These are phyloP conservation scores for Pyrus bretschneideri DNA, from an alignment of 306 rosid genomes.

Conservation along the genomic window DNA sequence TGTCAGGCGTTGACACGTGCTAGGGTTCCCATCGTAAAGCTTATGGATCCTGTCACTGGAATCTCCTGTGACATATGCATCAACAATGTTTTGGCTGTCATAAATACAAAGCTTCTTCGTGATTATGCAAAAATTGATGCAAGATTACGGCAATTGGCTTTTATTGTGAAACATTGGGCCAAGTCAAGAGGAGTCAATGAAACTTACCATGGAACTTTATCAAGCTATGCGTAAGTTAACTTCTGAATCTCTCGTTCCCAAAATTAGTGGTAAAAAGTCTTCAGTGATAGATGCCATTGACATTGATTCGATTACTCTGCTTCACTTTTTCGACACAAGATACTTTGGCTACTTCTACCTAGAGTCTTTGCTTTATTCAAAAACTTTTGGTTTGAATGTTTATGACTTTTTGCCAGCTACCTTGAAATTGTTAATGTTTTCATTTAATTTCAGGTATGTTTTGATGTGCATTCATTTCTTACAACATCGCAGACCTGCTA, in stretches of 20 bases:
- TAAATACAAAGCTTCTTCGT: constrained; percentile 83
- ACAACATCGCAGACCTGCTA: constrained; percentile 76
- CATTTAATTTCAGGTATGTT: constrained; percentile 72
- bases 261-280: background rate
- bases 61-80: constrained; percentile 94
- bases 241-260: background rate
- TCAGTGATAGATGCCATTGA: background rate
- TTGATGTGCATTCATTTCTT: constrained; percentile 94
- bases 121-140: constrained; percentile 73
- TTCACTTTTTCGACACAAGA: background rate
- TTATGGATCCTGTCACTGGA: constrained; percentile 85
- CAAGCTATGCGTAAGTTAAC: constrained; percentile 94
- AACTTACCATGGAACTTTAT: constrained; percentile 94
- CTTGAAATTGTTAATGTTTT: constrained; percentile 10
- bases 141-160: constrained; percentile 76
- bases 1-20: constrained; percentile 94
- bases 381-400: background rate
- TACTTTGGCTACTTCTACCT: background rate
- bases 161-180: constrained; percentile 94
- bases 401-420: background rate
- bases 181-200: constrained; percentile 95
- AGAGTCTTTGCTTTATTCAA: background rate
- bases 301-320: background rate
- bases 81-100: constrained; percentile 91
- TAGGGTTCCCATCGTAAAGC: constrained; percentile 97